phyloP scores from a whole-genome alignment of 768 basidiomycete genomes.

The Russula sp. region DNA sequence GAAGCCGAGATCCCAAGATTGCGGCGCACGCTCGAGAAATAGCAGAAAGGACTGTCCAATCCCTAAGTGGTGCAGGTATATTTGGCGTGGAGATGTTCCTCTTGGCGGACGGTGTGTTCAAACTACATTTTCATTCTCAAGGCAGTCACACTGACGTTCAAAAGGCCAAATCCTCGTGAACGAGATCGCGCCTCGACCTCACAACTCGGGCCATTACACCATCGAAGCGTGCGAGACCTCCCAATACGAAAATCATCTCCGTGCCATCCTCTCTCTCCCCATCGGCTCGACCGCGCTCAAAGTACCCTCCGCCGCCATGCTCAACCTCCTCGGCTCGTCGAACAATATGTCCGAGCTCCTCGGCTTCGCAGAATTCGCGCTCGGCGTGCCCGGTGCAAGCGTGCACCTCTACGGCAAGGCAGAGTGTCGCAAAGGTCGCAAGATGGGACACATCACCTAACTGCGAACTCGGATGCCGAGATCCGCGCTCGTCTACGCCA shows the following conservation, averaged over 20 bases:
- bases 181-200: slow-evolving; percentile 96
- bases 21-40: slow-evolving; percentile 58
- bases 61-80: slow-evolving; percentile 84
- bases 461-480: slow-evolving; percentile 77
- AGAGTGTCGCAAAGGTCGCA: slow-evolving; percentile 83
- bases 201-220: slow-evolving; percentile 98
- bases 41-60: slow-evolving; percentile 77
- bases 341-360: slow-evolving; percentile 60
- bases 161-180: slow-evolving; percentile 80
- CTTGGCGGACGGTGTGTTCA: slow-evolving; percentile 68
- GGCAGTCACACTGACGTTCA: neutral
- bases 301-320: slow-evolving; percentile 85
- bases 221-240: slow-evolving; percentile 97
- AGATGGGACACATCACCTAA: slow-evolving; percentile 98
- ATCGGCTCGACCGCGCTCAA: slow-evolving; percentile 86
- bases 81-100: slow-evolving; percentile 99
- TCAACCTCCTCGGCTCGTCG: slow-evolving; percentile 90
- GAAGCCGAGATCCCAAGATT: slow-evolving; percentile 55
- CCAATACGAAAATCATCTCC: slow-evolving; percentile 96
- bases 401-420: slow-evolving; percentile 95
- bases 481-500: slow-evolving; percentile 65
- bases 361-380: slow-evolving; percentile 53
- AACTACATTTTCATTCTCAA: neutral
- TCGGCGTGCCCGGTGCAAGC: slow-evolving; percentile 68
- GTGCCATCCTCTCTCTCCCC: slow-evolving; percentile 86